Percentiles rank a stretch among this genome's conserved stretches.
Evolutionary conservation across 305 asterid genomes (phyloP).

Genomic region (Solanum hybrid): DNA sequence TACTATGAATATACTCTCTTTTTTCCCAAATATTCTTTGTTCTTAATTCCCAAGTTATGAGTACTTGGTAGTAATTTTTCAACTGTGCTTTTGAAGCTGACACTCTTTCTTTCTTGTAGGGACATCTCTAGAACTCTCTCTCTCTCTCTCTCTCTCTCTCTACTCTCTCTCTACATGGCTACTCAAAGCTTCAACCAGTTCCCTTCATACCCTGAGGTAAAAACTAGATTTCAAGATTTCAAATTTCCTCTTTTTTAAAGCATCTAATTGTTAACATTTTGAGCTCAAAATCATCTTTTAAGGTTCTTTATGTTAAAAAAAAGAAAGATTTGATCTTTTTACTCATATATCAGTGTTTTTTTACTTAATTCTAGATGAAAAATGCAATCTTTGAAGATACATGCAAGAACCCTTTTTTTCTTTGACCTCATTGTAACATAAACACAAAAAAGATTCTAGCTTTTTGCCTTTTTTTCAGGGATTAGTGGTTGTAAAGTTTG

Average conservation of each 20-base stretch:
- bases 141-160: background rate
- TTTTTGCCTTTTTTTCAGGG: background rate
- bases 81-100: constrained; percentile 22
- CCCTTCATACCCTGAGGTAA: constrained; percentile 8
- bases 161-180: constrained; percentile 6
- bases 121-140: background rate
- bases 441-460: background rate
- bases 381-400: background rate
- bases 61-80: background rate
- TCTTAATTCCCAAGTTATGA: background rate
- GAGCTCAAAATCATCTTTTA: background rate
- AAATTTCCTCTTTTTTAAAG: background rate
- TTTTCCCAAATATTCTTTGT: background rate
- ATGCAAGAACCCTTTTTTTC: background rate
- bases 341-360: background rate
- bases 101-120: constrained; percentile 4
- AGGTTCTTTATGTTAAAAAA: background rate
- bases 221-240: background rate
- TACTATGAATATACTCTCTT: background rate
- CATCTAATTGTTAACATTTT: background rate
- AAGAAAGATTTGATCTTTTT: background rate
- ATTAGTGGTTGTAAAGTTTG: background rate
- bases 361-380: background rate
- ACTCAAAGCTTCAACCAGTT: background rate
- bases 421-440: background rate